These are phyloP conservation scores for Aspergillus melleus DNA, from an alignment of 2,329 filamentous ascomycete species.

Conservation along the genomic window DNA sequence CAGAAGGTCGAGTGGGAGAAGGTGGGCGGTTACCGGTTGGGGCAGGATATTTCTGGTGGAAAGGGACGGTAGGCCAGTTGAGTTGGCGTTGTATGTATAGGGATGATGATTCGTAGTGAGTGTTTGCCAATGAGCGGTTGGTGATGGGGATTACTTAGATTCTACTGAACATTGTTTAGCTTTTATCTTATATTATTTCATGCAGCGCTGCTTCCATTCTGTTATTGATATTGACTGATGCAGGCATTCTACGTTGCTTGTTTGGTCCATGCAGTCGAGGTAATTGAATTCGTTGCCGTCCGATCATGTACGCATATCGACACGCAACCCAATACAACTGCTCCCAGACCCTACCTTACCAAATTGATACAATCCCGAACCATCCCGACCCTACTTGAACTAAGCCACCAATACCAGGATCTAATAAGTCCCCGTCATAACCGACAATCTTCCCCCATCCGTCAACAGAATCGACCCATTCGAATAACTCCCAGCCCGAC, in stretches of 20 bases:
- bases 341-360: too few relatives aligned
- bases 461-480: conserved; percentile 55
- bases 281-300: too few relatives aligned
- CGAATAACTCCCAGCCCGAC: conserved; percentile 53
- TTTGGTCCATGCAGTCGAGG: too few relatives aligned
- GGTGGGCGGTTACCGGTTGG: conserved; percentile 85
- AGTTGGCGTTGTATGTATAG: not conserved
- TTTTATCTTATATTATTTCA: too few relatives aligned
- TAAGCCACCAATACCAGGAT: too few relatives aligned
- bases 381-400: too few relatives aligned
- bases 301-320: too few relatives aligned
- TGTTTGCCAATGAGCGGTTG: not conserved
- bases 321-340: too few relatives aligned
- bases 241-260: too few relatives aligned
- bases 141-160: not conserved
- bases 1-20: conserved; percentile 99
- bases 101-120: not conserved
- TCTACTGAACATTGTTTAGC: not conserved
- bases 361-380: too few relatives aligned
- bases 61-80: conserved; percentile 39
- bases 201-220: too few relatives aligned
- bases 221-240: too few relatives aligned
- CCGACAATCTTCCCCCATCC: conserved; percentile 38
- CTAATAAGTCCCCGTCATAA: not conserved
- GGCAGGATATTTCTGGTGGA: conserved; percentile 74